Percentiles rank a stretch among this genome's conserved stretches.
Conservation (phyloP, 2,329 filamentous ascomycete species). For the Claviceps africana region DNA sequence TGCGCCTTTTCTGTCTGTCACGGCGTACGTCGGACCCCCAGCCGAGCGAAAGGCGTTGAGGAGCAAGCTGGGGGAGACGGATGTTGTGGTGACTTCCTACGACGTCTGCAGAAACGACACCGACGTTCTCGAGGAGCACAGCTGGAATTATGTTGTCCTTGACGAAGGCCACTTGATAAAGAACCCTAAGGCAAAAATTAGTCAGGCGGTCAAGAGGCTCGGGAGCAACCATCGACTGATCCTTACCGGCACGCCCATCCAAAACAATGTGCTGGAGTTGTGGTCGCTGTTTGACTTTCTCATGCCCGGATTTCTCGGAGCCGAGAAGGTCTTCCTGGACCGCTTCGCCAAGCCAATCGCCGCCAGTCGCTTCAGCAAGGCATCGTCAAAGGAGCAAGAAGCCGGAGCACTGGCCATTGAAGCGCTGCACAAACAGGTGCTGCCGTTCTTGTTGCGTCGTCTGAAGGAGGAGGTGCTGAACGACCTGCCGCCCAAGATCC, state of each 20-base stretch:
- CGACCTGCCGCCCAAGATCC: slow-evolving; percentile 90
- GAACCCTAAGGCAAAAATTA: slow-evolving; percentile 95
- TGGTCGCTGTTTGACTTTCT: slow-evolving; percentile 98
- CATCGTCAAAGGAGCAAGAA: slow-evolving; percentile 96
- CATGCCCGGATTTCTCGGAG: slow-evolving; percentile 95
- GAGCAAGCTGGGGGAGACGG: slow-evolving; percentile 57
- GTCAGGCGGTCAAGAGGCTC: slow-evolving; percentile 78
- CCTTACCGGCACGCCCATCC: slow-evolving; percentile 89
- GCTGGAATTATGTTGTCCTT: slow-evolving; percentile 94
- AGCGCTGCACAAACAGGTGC: slow-evolving; percentile 94
- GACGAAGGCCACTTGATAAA: slow-evolving; percentile 98
- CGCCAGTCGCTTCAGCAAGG: slow-evolving; percentile 88
- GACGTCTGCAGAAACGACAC: slow-evolving; percentile 94
- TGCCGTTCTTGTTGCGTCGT: slow-evolving; percentile 89
- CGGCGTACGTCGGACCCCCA: slow-evolving; percentile 84
- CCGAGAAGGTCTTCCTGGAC: slow-evolving; percentile 89
- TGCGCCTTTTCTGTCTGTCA: slow-evolving; percentile 80
- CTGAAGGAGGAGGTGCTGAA: slow-evolving; percentile 96
- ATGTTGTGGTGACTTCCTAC: slow-evolving; percentile 94
- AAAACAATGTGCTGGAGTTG: slow-evolving; percentile 92
- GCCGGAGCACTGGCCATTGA: slow-evolving; percentile 91
- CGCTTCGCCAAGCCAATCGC: slow-evolving; percentile 91
- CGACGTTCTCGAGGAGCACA: slow-evolving; percentile 69
- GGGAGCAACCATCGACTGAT: slow-evolving; percentile 90
- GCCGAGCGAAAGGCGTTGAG: slow-evolving; percentile 61